Conservation (phyloP, 2,329 filamentous ascomycete genomes). For the Colletotrichum graminicola region DNA sequence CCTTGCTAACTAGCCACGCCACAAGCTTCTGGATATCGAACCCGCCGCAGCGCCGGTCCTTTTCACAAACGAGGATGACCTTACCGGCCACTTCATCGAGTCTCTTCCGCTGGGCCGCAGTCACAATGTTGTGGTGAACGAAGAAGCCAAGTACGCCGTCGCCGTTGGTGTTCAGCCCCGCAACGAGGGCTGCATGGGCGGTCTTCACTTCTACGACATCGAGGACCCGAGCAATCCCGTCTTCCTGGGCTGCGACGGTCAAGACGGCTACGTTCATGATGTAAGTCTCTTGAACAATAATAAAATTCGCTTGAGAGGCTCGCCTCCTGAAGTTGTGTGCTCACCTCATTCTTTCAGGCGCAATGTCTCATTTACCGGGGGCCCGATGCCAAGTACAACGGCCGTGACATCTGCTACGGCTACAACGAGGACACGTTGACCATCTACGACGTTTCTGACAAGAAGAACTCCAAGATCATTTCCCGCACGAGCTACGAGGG, state of each 20-base stretch:
- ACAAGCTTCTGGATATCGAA: slow-evolving; percentile 55
- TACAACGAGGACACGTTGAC: slow-evolving; percentile 66
- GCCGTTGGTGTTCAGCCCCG: slow-evolving; percentile 55
- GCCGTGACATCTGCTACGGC: slow-evolving; percentile 65
- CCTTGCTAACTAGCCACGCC: neutral
- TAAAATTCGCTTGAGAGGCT: neutral
- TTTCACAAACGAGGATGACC: slow-evolving; percentile 48
- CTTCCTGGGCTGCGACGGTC: slow-evolving; percentile 62
- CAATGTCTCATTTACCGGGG: slow-evolving; percentile 67
- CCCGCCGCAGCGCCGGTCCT: slow-evolving; percentile 49
- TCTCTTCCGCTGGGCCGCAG: slow-evolving; percentile 53
- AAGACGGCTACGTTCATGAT: slow-evolving; percentile 69
- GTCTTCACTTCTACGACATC: slow-evolving; percentile 67
- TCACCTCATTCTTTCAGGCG: slow-evolving; percentile 53
- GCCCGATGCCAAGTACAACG: slow-evolving; percentile 59
- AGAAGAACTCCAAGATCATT: slow-evolving; percentile 59
- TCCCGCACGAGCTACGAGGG: slow-evolving; percentile 68
- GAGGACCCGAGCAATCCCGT: slow-evolving; percentile 63
- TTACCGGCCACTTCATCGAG: slow-evolving; percentile 48
- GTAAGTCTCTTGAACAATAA: slow-evolving; percentile 6
- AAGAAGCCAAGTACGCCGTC: slow-evolving; percentile 59
- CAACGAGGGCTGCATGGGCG: slow-evolving; percentile 55
- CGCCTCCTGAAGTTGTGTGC: neutral
- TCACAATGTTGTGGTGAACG: slow-evolving; percentile 64
- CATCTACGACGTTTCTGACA: slow-evolving; percentile 65